Base-by-base conservation (phyloP, 2,329 filamentous ascomycete species). In the Alternaria hordeiaustralica region DNA sequence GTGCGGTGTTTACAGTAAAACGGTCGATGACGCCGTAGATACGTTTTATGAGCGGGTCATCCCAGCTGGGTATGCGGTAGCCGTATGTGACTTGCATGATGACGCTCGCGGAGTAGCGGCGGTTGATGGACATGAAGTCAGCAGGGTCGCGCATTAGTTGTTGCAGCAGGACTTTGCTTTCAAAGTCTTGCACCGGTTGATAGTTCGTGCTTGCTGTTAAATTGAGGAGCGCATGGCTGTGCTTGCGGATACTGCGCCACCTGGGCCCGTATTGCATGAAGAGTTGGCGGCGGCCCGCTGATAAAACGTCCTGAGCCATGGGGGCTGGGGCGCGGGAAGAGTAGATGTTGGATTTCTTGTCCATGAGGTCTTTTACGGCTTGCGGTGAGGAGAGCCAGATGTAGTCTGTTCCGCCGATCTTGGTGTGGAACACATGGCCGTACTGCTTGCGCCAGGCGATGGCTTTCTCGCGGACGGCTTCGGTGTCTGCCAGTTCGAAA, bases 351-450 rank as follows among this genome's bases (percentile, higher is more conserved):
- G 84, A 83, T 44, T 83, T 82, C 68, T 85, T 86, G 63, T 87
- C 85, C 59, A 88, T 83, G n/a, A 88, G 76, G 20, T 87, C 86
- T 43, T 83, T 84, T 0, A 86, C 85, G 1, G 81, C 78, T 77
- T 83, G 83, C 0, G 84, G 82, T 36, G 85, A 83, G 60, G 75
- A 79, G 8, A 82, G 72, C 78, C 78, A 82, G 44, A 82, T 73
- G 58, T 77, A 82, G 64, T 82, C 79, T 30, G 78, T 74, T 25
- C 76, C 79, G 13, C 81, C 80, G 10, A 82, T 76, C 61, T 80
- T 80, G 15, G 79, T 81, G 61, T 81, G 78, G 47, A 81, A 80
- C 4, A 82, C 65, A 45, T 79, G 71, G 8, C 80, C 80, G 57
- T 79, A 80, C 69, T 79, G 64, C 36, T 71, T 67, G 30, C 74